Percentiles rank a stretch among this genome's conserved stretches.
phyloP scores from a whole-genome alignment of 2,329 filamentous ascomycete genomes.

The Cladosporium cucumerinum region DNA sequence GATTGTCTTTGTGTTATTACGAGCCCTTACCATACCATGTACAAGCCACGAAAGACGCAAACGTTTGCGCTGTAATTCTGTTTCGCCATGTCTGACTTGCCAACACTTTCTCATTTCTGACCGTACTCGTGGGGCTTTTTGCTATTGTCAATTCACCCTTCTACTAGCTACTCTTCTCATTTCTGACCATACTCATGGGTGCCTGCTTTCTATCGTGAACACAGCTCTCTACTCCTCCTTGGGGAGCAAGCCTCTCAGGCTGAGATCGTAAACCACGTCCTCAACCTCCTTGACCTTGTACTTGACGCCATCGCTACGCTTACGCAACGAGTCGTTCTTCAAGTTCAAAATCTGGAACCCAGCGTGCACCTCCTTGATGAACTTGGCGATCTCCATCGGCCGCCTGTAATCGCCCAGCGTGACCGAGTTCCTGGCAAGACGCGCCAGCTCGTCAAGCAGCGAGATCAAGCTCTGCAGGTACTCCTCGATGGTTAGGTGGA shows the following conservation, averaged over 20 bases:
- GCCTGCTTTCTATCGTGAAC: background rate
- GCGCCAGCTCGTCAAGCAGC: slow-evolving; percentile 84
- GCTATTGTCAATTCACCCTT: background rate
- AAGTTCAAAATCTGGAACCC: slow-evolving; percentile 97
- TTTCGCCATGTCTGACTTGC: background rate
- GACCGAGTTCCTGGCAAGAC: slow-evolving; percentile 90
- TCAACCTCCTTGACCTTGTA: slow-evolving; percentile 98
- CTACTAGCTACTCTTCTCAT: background rate
- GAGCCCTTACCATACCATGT: slow-evolving; percentile 4
- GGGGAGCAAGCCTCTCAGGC: slow-evolving; percentile 67
- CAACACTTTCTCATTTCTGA: background rate
- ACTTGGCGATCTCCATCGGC: slow-evolving; percentile 82
- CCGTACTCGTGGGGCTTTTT: background rate
- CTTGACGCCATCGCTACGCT: slow-evolving; percentile 89
- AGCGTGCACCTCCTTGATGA: slow-evolving; percentile 92
- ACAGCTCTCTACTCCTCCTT: slow-evolving; percentile 22
- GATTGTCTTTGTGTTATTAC: slow-evolving; percentile 14
- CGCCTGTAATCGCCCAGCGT: slow-evolving; percentile 84
- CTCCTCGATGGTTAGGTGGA: slow-evolving; percentile 96
- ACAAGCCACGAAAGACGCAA: slow-evolving; percentile 9
- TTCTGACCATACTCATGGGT: background rate
- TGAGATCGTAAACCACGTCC: slow-evolving; percentile 95
- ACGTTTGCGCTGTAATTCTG: background rate
- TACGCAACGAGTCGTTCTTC: slow-evolving; percentile 89
- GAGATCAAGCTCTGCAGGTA: slow-evolving; percentile 86